Evolutionary conservation across 352 stramenopile species (phyloP).

Genomic region (Blastocystis sp.): DNA sequence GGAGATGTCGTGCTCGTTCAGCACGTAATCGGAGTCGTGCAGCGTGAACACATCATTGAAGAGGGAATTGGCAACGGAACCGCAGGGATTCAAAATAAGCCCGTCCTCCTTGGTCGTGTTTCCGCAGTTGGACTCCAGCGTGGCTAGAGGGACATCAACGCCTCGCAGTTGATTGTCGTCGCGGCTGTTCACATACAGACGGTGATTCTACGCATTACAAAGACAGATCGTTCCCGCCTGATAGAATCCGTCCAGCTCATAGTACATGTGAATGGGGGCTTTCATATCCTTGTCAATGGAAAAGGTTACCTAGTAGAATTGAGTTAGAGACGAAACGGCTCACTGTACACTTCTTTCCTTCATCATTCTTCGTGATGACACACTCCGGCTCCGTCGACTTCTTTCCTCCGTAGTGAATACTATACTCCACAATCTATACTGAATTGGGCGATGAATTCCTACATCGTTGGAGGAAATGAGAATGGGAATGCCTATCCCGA

Average conservation of each 20-base stretch:
- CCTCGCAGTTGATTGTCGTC: constrained; percentile 82
- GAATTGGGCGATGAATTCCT: constrained; percentile 44
- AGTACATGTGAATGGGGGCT: constrained; percentile 83
- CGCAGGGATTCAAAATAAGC: constrained; percentile 79
- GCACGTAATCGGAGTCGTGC: constrained; percentile 73
- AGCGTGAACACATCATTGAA: constrained; percentile 76
- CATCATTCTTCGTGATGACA: constrained; percentile 75
- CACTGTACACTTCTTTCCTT: constrained; percentile 76
- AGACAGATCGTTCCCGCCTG: constrained; percentile 71
- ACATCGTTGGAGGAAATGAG: constrained; percentile 83
- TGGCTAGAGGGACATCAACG: constrained; percentile 73
- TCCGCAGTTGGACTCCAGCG: constrained; percentile 57
- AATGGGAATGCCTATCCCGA: constrained; percentile 83
- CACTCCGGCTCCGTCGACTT: constrained; percentile 76
- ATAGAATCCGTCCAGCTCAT: constrained; percentile 87
- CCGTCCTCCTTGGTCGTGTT: constrained; percentile 58
- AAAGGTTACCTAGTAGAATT: constrained; percentile 77
- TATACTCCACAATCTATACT: constrained; percentile 82
- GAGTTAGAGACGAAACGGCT: neutral
- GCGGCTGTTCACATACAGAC: constrained; percentile 82
- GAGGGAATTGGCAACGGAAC: constrained; percentile 83
- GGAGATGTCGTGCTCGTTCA: constrained; percentile 81
- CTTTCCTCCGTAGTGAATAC: constrained; percentile 82
- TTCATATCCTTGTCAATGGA: constrained; percentile 84
- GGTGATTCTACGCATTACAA: constrained; percentile 76